Conservation (phyloP, 805 yeast species). For the Candida wancherniae region DNA sequence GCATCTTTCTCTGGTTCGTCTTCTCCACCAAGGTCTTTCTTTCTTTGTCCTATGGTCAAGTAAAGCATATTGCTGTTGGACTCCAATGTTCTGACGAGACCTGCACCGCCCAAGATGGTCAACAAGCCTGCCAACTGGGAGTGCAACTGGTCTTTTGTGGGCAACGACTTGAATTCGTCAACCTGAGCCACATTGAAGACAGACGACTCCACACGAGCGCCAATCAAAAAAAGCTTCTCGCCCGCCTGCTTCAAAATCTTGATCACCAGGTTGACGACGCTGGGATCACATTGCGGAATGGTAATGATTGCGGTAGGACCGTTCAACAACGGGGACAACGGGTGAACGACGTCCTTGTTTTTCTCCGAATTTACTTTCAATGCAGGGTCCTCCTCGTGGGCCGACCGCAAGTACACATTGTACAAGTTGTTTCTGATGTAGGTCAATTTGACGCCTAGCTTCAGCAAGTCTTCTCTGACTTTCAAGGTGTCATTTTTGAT, state of each 20-base stretch:
- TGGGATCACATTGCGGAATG: constrained; percentile 68
- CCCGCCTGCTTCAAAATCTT: constrained; percentile 56
- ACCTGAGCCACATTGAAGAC: constrained; percentile 50
- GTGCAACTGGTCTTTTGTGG: constrained; percentile 65
- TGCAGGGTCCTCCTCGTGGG: constrained; percentile 71
- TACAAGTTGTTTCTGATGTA: constrained; percentile 67
- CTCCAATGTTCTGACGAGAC: constrained; percentile 77
- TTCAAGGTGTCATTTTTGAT: constrained; percentile 60
- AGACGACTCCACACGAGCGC: constrained; percentile 72
- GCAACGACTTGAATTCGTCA: constrained; percentile 65
- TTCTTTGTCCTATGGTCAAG: constrained; percentile 66
- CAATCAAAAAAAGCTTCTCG: constrained; percentile 76
- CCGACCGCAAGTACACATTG: constrained; percentile 70
- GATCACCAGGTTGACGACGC: constrained; percentile 54
- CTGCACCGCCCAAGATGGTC: constrained; percentile 84
- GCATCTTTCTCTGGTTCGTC: constrained; percentile 3
- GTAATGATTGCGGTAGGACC: constrained; percentile 87
- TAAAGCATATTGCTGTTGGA: constrained; percentile 63
- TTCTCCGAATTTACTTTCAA: constrained; percentile 44
- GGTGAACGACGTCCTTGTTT: constrained; percentile 51
- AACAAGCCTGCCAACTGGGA: constrained; percentile 79
- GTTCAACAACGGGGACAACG: constrained; percentile 59
- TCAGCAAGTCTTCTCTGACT: constrained; percentile 56
- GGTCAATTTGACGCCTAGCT: constrained; percentile 65
- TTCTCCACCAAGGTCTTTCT: constrained; percentile 32